Percentiles rank a stretch among this genome's conserved stretches.
Evolutionary conservation across 2,329 filamentous ascomycete genomes (phyloP).

Genomic region (Xylaria sp.): DNA sequence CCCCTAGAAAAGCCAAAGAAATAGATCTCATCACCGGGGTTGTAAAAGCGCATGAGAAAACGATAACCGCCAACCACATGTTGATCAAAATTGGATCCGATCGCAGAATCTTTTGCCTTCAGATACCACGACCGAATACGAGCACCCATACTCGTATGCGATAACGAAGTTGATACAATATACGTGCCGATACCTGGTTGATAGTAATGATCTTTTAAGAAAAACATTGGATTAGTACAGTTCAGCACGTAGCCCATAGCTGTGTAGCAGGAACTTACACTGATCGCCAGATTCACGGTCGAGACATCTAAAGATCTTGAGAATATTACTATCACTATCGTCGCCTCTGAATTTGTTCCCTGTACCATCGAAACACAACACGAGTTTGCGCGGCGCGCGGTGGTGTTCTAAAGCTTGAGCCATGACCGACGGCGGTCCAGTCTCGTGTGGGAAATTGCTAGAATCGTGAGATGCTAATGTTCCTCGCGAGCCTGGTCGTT

Average conservation of each 20-base stretch:
- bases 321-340: constrained; percentile 72
- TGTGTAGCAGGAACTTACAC: constrained; percentile 53
- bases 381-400: constrained; percentile 57
- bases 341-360: constrained; percentile 73
- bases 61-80: constrained; percentile 87
- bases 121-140: constrained; percentile 73
- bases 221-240: constrained; percentile 24
- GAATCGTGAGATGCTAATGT: constrained; percentile 33
- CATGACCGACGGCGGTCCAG: constrained; percentile 35
- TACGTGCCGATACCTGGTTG: constrained; percentile 80
- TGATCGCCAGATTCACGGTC: constrained; percentile 72
- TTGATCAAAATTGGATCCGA: constrained; percentile 83
- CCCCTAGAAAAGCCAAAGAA: constrained; percentile 81
- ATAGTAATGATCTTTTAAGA: constrained; percentile 64
- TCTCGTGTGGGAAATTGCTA: constrained; percentile 15
- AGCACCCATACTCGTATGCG: constrained; percentile 65
- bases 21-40: constrained; percentile 72
- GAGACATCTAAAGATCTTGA: constrained; percentile 77
- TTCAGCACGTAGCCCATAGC: neutral
- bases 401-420: constrained; percentile 36
- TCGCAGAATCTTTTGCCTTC: constrained; percentile 81
- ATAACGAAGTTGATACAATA: constrained; percentile 69
- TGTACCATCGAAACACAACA: constrained; percentile 72
- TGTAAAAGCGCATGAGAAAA: constrained; percentile 80
- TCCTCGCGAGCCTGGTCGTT: constrained; percentile 31